A percentile compares a stretch with the other conserved stretches of the same genome.
Evolutionary conservation across 2,329 filamentous ascomycete species (phyloP).

Genomic region (Neofusicoccum kwambonambiense): DNA sequence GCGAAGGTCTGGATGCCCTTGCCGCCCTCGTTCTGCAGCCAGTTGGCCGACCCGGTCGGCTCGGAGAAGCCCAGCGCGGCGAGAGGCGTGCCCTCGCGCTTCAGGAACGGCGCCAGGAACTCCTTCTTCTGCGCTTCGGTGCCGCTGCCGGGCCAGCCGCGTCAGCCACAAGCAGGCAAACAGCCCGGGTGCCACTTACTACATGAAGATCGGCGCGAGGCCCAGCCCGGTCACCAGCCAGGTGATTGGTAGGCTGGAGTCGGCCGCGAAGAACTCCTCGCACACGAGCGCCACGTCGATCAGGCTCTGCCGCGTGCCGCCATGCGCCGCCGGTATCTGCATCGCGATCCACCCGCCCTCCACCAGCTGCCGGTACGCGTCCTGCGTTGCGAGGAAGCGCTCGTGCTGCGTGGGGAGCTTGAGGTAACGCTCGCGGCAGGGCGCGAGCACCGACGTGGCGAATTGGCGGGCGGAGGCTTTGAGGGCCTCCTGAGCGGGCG

Average conservation of each 20-base stretch:
- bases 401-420: too few species aligned
- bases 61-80: constrained; percentile 55
- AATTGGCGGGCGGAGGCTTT: too few species aligned
- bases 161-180: neutral
- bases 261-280: constrained; percentile 54
- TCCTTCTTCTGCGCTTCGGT: constrained; percentile 39
- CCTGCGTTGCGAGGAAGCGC: too few species aligned
- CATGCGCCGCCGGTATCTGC: constrained; percentile 46
- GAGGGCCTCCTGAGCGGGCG: too few species aligned
- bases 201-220: constrained; percentile 48
- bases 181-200: neutral
- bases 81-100: constrained; percentile 41
- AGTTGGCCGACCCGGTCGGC: constrained; percentile 47
- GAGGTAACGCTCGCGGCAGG: too few species aligned
- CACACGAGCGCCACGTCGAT: constrained; percentile 52
- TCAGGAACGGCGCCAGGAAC: constrained; percentile 50
- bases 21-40: constrained; percentile 42
- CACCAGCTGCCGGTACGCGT: too few species aligned
- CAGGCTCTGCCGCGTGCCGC: constrained; percentile 47
- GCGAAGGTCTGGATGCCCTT: constrained; percentile 40
- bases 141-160: constrained; percentile 22
- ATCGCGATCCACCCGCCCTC: neutral
- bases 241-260: constrained; percentile 51
- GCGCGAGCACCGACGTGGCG: too few species aligned
- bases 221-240: constrained; percentile 55